phyloP scores from a whole-genome alignment of 306 rosid genomes.

The Fragaria iinumae region DNA sequence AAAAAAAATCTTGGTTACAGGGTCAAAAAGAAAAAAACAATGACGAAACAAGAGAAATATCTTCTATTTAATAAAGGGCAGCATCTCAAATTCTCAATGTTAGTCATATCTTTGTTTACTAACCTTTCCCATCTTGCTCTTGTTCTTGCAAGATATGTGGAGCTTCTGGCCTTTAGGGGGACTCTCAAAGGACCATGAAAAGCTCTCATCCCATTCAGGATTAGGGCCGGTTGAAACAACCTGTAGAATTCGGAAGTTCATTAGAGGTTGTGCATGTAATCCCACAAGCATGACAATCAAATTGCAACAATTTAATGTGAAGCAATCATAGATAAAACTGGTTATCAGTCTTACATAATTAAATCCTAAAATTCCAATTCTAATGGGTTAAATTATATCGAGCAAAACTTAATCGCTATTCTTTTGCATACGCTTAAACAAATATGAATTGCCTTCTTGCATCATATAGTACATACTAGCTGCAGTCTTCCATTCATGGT shows the following conservation, averaged over 20 bases:
- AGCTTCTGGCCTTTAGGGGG: conserved; percentile 99
- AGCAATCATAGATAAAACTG: neutral
- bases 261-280: neutral
- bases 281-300: neutral
- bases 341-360: neutral
- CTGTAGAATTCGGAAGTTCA: conserved; percentile 43
- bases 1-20: conserved; percentile 6
- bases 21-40: neutral
- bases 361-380: neutral
- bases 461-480: neutral
- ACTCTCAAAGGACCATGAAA: conserved; percentile 96
- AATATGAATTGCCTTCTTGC: neutral
- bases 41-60: neutral
- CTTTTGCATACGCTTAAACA: neutral
- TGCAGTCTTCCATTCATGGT: neutral
- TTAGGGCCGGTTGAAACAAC: conserved; percentile 92
- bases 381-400: neutral
- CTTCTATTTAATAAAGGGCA: neutral
- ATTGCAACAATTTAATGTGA: neutral
- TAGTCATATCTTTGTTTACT: neutral
- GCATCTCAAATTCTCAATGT: neutral
- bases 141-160: conserved; percentile 96
- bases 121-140: conserved; percentile 99
- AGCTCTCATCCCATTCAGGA: conserved; percentile 97
- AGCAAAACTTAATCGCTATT: neutral